A percentile compares a stretch with the other conserved stretches of the same genome.
These are phyloP conservation scores for Loxodes magnus DNA, from an alignment of 73 alveolate species.

Conservation along the genomic window DNA sequence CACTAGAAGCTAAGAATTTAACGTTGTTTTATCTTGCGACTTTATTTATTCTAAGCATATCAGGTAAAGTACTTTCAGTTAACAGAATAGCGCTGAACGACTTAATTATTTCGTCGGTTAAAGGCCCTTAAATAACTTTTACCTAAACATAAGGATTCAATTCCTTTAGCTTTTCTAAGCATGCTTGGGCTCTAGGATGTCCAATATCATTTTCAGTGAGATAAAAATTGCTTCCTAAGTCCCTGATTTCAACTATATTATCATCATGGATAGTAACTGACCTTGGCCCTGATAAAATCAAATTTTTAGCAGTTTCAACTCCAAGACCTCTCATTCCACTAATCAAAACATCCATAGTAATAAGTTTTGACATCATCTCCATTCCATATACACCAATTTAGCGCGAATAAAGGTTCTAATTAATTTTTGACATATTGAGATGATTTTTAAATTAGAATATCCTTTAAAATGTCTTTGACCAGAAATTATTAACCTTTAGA, in stretches of 20 bases:
- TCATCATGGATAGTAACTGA: conserved; percentile 85
- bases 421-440: conserved; percentile 52
- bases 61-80: conserved; percentile 71
- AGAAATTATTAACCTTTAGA: too few relatives aligned
- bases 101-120: conserved; percentile 17
- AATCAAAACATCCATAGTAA: conserved; percentile 70
- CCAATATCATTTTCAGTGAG: conserved; percentile 83
- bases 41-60: conserved; percentile 51
- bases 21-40: conserved; percentile 58
- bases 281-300: conserved; percentile 91
- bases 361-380: conserved; percentile 93
- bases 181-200: conserved; percentile 76
- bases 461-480: too few relatives aligned
- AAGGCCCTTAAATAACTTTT: conserved; percentile 27
- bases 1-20: conserved; percentile 68
- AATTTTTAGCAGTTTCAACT: conserved; percentile 84
- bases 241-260: conserved; percentile 40
- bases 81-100: conserved; percentile 62
- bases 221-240: conserved; percentile 92
- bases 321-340: conserved; percentile 76
- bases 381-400: conserved; percentile 97
- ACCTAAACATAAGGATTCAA: conserved; percentile 81
- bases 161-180: conserved; percentile 51
- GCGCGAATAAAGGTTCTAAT: conserved; percentile 92
- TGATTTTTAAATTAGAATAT: too few relatives aligned